Evolutionary conservation across 805 yeast genomes (phyloP).

Genomic region (Limtongia smithiae): DNA sequence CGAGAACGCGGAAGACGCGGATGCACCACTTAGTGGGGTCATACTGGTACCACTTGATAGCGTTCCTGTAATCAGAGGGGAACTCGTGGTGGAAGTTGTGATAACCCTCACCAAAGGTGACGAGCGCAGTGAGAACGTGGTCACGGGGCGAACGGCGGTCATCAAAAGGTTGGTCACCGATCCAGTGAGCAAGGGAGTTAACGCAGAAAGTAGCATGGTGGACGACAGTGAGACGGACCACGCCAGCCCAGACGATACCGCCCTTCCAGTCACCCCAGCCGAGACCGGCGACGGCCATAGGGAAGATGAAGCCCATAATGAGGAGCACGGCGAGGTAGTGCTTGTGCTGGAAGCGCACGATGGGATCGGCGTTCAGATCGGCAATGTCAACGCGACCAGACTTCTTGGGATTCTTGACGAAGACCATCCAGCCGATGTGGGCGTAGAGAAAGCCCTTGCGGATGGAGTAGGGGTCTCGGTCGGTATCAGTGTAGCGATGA

Average conservation of each 20-base stretch:
- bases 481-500: conserved; percentile 84
- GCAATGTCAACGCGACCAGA: conserved; percentile 63
- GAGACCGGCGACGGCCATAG: conserved; percentile 60
- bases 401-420: conserved; percentile 61
- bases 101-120: conserved; percentile 86
- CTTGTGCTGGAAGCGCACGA: conserved; percentile 66
- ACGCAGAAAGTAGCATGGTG: conserved; percentile 78
- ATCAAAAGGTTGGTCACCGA: conserved; percentile 71
- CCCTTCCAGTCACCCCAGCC: conserved; percentile 73
- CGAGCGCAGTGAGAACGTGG: conserved; percentile 57
- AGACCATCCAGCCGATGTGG: conserved; percentile 84
- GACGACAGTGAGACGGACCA: conserved; percentile 62
- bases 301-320: conserved; percentile 55
- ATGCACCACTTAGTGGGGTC: conserved; percentile 87
- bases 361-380: conserved; percentile 57
- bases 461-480: conserved; percentile 80
- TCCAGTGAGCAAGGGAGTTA: conserved; percentile 78
- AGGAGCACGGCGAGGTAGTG: conserved; percentile 58
- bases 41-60: conserved; percentile 64
- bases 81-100: conserved; percentile 95
- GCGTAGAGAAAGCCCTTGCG: conserved; percentile 77
- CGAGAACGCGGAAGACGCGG: conserved; percentile 48
- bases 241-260: conserved; percentile 76
- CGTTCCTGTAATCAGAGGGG: conserved; percentile 83
- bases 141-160: conserved; percentile 70